Base-by-base conservation (phyloP, 176 grass and related monocot genomes). In the Eragrostis curvula region DNA sequence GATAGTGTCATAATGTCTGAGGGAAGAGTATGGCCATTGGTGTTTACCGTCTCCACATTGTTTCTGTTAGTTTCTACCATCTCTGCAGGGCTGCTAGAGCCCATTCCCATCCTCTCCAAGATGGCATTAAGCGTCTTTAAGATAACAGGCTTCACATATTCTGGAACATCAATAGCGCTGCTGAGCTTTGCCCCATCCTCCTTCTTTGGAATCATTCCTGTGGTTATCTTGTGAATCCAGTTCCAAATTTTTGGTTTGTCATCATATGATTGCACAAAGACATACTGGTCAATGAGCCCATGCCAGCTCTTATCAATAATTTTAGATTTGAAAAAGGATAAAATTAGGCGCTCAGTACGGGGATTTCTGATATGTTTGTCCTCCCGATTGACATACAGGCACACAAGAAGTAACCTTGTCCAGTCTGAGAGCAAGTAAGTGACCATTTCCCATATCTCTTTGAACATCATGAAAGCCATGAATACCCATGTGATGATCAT, bases 401-500 rank as follows among this genome's bases (percentile, higher is more conserved):
- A 70, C 23, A 15, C 43, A 0, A 28, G n/a, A 12, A 70, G 21
- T 27, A 70, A 73, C 1, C 70, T 73, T 51, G 70, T 73, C 70
- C 70, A 73, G 46, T 73, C 70, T 2, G 70, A 73, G 2, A 32
- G 47, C 2, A 73, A 43, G 30, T 82, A 82, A 16, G 36, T 61
- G 8, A 82, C 36, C 79, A 82, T 82, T 51, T 73, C 70, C 47
- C 47, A 52, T 0, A 52, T 73, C 47, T 73, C 71, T 8, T 39
- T 73, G 28, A 73, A 32, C 25, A 50, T 8, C 7, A 73, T 17
- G 8, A 73, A 55, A 9, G 21, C 29, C 47, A 73, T 73, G 71
- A 73, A 73, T 2, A 12, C 8, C 48, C 47, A 73, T 73, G 71
- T 73, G 28, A 73, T 73, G 24, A 53, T 20, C 48, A 53, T 53